phyloP scores from a whole-genome alignment of 495 filamentous ascomycete species.

The Daldinia decipiens region DNA sequence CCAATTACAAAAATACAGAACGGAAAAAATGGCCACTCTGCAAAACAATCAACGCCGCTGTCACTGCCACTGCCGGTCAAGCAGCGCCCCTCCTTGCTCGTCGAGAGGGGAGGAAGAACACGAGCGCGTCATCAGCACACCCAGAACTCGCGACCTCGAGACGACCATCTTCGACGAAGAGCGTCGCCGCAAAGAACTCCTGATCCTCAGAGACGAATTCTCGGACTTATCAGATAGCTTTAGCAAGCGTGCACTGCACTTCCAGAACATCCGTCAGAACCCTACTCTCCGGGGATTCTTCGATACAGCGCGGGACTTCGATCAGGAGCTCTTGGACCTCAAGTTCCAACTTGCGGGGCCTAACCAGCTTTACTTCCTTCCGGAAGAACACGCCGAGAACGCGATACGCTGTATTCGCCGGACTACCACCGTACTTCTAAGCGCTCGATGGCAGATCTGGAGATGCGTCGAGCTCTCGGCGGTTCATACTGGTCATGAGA shows the following conservation, averaged over 20 bases:
- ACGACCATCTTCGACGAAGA: slow-evolving; percentile 1
- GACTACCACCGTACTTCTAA: neutral
- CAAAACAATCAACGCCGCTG: neutral
- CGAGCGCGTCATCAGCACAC: neutral
- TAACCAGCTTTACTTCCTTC: slow-evolving; percentile 3
- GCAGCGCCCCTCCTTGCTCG: neutral
- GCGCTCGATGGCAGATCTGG: slow-evolving; percentile 11
- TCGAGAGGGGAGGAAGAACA: neutral
- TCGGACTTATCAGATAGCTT: neutral
- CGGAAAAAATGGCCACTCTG: neutral
- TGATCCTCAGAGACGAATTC: neutral
- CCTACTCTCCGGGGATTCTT: neutral
- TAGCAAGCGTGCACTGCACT: neutral
- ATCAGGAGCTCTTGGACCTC: slow-evolving; percentile 17
- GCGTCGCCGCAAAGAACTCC: neutral
- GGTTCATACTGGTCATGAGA: neutral
- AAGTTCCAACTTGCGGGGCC: slow-evolving; percentile 19
- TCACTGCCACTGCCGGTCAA: neutral
- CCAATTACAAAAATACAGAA: neutral
- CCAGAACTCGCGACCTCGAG: slow-evolving; percentile 11
- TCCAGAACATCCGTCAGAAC: slow-evolving; percentile 1
- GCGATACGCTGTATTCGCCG: slow-evolving; percentile 9
- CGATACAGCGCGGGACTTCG: slow-evolving; percentile 17
- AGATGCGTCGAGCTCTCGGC: slow-evolving; percentile 2
- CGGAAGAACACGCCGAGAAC: neutral